A percentile compares a stretch with the other conserved stretches of the same genome.
Conservation (phyloP, 1,284 basidiomycete genomes). For the Cutaneotrichosporon curvatum region DNA sequence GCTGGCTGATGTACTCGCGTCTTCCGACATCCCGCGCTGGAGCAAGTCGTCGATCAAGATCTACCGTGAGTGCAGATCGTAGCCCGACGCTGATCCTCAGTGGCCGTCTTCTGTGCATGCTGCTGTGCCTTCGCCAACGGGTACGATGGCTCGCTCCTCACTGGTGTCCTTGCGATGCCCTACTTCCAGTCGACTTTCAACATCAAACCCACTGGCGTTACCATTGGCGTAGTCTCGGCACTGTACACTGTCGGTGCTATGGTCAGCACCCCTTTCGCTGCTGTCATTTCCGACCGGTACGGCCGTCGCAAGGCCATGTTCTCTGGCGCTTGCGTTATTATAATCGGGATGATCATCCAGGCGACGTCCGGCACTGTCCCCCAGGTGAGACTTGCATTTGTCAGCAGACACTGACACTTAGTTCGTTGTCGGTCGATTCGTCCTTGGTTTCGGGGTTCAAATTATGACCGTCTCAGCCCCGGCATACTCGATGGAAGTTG, state of each 20-base stretch:
- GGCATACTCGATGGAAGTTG: constrained; percentile 50
- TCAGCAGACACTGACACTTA: constrained; percentile 9
- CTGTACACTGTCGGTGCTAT: constrained; percentile 27
- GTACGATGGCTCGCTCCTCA: constrained; percentile 24
- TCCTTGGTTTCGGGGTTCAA: constrained; percentile 45
- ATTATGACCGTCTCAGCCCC: constrained; percentile 51
- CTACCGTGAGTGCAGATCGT: constrained; percentile 17
- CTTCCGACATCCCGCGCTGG: constrained; percentile 22
- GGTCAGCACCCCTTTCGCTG: constrained; percentile 15
- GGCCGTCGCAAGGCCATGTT: constrained; percentile 55
- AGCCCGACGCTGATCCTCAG: constrained; percentile 4
- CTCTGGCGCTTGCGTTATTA: constrained; percentile 46
- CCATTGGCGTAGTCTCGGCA: constrained; percentile 24
- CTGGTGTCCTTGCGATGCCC: constrained; percentile 17
- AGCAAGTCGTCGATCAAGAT: constrained; percentile 18
- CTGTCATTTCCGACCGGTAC: constrained; percentile 42
- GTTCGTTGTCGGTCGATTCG: constrained; percentile 42
- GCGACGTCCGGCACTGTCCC: constrained; percentile 18
- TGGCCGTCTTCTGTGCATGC: constrained; percentile 24
- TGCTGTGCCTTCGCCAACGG: constrained; percentile 35
- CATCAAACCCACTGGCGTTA: constrained; percentile 17
- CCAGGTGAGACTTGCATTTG: constrained; percentile 4
- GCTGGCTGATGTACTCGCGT: constrained; percentile 16
- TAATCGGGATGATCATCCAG: constrained; percentile 42
- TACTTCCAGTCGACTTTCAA: constrained; percentile 25